These are phyloP conservation scores for Adansonia grandidieri DNA, from an alignment of 441 rosid genomes.

Conservation along the genomic window DNA sequence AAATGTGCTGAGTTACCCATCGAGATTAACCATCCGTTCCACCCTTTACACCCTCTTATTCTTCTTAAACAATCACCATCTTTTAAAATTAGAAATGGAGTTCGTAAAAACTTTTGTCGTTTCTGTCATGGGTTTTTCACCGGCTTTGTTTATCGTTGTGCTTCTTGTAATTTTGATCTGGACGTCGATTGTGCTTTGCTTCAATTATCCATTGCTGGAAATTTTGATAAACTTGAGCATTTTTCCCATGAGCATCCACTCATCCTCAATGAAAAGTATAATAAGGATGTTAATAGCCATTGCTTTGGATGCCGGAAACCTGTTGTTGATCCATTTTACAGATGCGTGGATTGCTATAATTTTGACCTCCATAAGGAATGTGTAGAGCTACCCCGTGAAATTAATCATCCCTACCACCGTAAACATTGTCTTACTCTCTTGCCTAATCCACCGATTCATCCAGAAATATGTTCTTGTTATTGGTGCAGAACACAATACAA, in stretches of 20 bases:
- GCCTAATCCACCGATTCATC: not conserved
- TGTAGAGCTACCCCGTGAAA: too few relatives aligned
- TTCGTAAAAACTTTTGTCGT: not conserved
- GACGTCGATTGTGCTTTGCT: not conserved
- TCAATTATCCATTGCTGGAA: not conserved
- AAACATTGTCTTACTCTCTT: not conserved
- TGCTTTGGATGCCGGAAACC: not conserved
- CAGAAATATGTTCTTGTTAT: too few relatives aligned
- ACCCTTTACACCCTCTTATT: not conserved
- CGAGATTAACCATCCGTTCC: slow-evolving; percentile 5
- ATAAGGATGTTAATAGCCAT: not conserved
- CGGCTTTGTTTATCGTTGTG: not conserved
- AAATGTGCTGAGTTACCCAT: not conserved
- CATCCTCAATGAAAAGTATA: not conserved
- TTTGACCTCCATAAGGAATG: too few relatives aligned
- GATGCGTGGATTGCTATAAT: too few relatives aligned
- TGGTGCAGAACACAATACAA: too few relatives aligned
- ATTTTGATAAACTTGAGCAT: not conserved
- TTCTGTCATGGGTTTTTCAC: not conserved
- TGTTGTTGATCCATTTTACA: too few relatives aligned
- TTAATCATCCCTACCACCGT: too few relatives aligned
- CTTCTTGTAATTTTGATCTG: not conserved
- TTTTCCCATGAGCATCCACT: not conserved
- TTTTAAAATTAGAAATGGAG: too few relatives aligned
- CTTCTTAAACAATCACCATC: not conserved